Evolutionary conservation across 1,139 yeast species (phyloP).

Genomic region (Candida pseudoviswanathii): DNA sequence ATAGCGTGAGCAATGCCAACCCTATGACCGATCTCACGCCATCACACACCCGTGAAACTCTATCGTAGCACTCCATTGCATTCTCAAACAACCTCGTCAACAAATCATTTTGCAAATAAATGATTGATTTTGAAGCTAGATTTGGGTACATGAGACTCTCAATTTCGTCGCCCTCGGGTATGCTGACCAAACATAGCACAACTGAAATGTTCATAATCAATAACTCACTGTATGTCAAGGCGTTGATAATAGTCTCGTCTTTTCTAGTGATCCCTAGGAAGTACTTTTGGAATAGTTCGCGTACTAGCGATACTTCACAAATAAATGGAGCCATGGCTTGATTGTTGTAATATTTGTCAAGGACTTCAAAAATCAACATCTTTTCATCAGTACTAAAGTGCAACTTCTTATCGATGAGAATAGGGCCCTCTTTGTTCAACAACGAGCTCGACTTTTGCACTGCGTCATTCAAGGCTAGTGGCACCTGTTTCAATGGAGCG

Average conservation of each 20-base stretch:
- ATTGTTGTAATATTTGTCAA: conserved; percentile 12
- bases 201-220: conserved; percentile 22
- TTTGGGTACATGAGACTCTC: conserved; percentile 11
- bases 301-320: conserved; percentile 9
- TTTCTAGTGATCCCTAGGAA: conserved; percentile 11
- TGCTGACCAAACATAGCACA: conserved; percentile 16
- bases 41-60: conserved; percentile 20
- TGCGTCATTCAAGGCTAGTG: conserved; percentile 13
- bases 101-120: conserved; percentile 5
- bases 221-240: conserved; percentile 15
- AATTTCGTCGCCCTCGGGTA: conserved; percentile 6
- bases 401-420: conserved; percentile 2
- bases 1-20: conserved; percentile 23
- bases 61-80: conserved; percentile 24
- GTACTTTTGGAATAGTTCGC: conserved; percentile 16
- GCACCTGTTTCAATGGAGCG: conserved; percentile 14
- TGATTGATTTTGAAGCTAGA: conserved; percentile 7
- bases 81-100: conserved; percentile 19
- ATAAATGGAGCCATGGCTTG: conserved; percentile 12
- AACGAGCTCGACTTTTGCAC: conserved; percentile 10
- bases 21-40: conserved; percentile 27
- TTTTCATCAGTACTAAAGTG: conserved; percentile 11
- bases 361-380: conserved; percentile 12
- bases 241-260: conserved; percentile 10
- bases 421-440: not conserved